phyloP scores from a whole-genome alignment of 2,329 filamentous ascomycete genomes.

The Exophiala aquamarina region DNA sequence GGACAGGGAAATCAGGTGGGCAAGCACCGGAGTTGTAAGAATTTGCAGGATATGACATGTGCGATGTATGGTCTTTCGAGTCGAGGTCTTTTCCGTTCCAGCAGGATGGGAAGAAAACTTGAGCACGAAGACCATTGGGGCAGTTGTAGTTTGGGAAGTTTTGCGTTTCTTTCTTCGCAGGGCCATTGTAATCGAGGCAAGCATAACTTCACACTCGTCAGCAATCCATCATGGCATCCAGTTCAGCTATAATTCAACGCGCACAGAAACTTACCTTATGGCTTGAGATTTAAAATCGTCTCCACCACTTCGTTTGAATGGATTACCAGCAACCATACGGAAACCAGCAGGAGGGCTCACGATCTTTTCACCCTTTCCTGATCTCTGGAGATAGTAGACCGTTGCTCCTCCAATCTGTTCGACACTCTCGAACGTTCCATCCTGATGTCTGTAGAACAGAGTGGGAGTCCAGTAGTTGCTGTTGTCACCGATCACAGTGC shows the following conservation, averaged over 20 bases:
- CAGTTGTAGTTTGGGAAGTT: constrained; percentile 71
- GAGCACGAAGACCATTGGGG: constrained; percentile 50
- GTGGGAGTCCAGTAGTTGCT: constrained; percentile 77
- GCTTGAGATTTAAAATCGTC: constrained; percentile 55
- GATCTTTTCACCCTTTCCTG: constrained; percentile 62
- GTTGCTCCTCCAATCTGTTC: constrained; percentile 56
- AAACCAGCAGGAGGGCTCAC: constrained; percentile 69
- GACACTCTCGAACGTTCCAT: constrained; percentile 65
- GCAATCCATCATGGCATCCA: constrained; percentile 53
- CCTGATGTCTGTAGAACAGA: constrained; percentile 66
- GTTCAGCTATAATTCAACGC: constrained; percentile 9
- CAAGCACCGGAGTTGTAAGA: constrained; percentile 37
- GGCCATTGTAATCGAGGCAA: constrained; percentile 53
- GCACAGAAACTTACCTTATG: constrained; percentile 37
- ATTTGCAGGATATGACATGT: constrained; percentile 38
- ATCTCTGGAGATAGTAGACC: constrained; percentile 57
- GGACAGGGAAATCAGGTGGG: constrained; percentile 49
- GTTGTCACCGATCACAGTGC: constrained; percentile 66
- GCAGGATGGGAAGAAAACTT: constrained; percentile 40
- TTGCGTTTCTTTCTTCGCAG: constrained; percentile 45
- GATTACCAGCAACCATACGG: constrained; percentile 69
- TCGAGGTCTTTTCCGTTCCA: constrained; percentile 39
- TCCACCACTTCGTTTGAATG: constrained; percentile 59
- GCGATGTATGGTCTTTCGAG: constrained; percentile 34
- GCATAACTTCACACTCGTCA: constrained; percentile 29